Evolutionary conservation across 2,329 filamentous ascomycete species (phyloP).

Genomic region (Fusarium sarcochroum): DNA sequence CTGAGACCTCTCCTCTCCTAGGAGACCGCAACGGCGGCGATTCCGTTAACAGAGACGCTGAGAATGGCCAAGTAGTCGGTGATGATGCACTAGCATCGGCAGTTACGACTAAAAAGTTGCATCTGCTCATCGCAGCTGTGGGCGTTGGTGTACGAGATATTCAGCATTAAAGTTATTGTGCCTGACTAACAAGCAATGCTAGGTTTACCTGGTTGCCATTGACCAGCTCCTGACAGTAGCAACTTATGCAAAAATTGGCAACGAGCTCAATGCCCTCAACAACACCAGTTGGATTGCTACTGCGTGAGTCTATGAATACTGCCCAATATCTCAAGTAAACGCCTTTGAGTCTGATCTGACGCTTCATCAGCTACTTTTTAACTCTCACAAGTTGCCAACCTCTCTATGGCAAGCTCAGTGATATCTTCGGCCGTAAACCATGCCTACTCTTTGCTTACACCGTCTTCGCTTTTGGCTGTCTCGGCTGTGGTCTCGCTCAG

Average conservation of each 20-base stretch:
- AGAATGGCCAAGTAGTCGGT: slow-evolving; percentile 24
- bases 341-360: slow-evolving; percentile 6
- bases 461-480: slow-evolving; percentile 75
- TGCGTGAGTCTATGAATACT: slow-evolving; percentile 49
- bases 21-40: slow-evolving; percentile 9
- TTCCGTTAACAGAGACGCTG: slow-evolving; percentile 17
- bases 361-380: slow-evolving; percentile 71
- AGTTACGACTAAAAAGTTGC: slow-evolving; percentile 54
- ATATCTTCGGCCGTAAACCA: slow-evolving; percentile 78
- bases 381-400: slow-evolving; percentile 83
- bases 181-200: slow-evolving; percentile 8
- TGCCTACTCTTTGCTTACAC: slow-evolving; percentile 75
- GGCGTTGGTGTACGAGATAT: slow-evolving; percentile 53
- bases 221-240: slow-evolving; percentile 84
- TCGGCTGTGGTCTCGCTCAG: slow-evolving; percentile 73
- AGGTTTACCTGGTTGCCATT: slow-evolving; percentile 80
- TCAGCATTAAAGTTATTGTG: too few species aligned
- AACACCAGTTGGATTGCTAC: slow-evolving; percentile 81
- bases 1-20: slow-evolving; percentile 50
- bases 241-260: slow-evolving; percentile 84
- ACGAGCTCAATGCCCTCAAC: slow-evolving; percentile 80
- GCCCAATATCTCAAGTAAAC: not conserved
- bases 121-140: slow-evolving; percentile 55
- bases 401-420: slow-evolving; percentile 78
- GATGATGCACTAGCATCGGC: slow-evolving; percentile 12